Evolutionary conservation across 2,329 filamentous ascomycete species (phyloP).

Genomic region (Fusarium sp.): DNA sequence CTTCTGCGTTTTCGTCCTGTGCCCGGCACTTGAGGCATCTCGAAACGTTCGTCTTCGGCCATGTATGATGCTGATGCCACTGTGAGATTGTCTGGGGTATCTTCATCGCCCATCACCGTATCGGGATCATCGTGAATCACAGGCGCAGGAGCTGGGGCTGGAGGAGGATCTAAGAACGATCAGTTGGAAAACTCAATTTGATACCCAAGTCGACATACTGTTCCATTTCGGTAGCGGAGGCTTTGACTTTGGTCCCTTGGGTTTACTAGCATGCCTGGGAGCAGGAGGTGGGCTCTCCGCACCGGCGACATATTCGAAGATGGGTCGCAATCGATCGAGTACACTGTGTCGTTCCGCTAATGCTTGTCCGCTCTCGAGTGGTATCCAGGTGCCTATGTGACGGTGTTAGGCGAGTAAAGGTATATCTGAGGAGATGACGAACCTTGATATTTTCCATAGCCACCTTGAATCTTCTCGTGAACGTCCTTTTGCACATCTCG

Average conservation of each 20-base stretch:
- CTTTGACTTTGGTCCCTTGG: slow-evolving; percentile 74
- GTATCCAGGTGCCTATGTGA: slow-evolving; percentile 89
- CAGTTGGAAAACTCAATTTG: slow-evolving; percentile 2
- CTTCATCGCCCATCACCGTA: slow-evolving; percentile 76
- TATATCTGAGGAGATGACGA: slow-evolving; percentile 30
- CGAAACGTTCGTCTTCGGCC: slow-evolving; percentile 83
- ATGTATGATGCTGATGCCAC: slow-evolving; percentile 87
- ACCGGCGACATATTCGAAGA: slow-evolving; percentile 90
- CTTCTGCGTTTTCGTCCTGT: slow-evolving; percentile 82
- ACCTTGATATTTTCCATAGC: slow-evolving; percentile 99
- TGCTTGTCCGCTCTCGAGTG: slow-evolving; percentile 81
- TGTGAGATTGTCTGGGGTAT: slow-evolving; percentile 85
- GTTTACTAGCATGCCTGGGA: slow-evolving; percentile 90
- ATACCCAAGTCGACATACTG: slow-evolving; percentile 40
- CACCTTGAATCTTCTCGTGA: slow-evolving; percentile 98
- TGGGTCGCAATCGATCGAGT: slow-evolving; percentile 83
- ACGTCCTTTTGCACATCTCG: slow-evolving; percentile 96
- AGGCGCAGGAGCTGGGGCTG: slow-evolving; percentile 40
- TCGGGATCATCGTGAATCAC: slow-evolving; percentile 69
- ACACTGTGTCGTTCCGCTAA: slow-evolving; percentile 90
- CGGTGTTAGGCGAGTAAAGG: slow-evolving; percentile 14
- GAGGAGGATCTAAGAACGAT: slow-evolving; percentile 38
- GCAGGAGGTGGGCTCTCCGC: slow-evolving; percentile 91
- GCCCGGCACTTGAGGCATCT: slow-evolving; percentile 73
- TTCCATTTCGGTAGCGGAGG: slow-evolving; percentile 70